Evolutionary conservation across 176 grass and related monocot genomes (phyloP).

Genomic region (Guadua angustifolia): DNA sequence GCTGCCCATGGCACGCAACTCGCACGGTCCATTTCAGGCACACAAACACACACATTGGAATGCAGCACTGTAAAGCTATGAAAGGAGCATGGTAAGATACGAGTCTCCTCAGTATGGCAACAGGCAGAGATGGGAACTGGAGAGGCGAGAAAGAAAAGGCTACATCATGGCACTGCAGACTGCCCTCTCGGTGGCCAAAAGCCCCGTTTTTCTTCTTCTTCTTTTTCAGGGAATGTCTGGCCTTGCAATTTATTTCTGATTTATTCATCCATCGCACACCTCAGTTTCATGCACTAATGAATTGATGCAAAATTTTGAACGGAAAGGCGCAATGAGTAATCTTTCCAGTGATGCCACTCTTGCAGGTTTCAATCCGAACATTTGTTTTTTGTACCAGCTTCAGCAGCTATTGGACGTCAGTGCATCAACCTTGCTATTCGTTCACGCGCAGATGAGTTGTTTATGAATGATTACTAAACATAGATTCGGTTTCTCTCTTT

Average conservation of each 20-base stretch:
- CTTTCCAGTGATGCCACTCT: constrained; percentile 32
- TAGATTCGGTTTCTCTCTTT: constrained; percentile 34
- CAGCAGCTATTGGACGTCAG: constrained; percentile 29
- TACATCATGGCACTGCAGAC: neutral
- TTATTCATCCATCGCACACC: neutral
- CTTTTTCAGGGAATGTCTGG: neutral
- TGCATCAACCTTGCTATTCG: constrained; percentile 26
- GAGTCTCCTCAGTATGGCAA: constrained; percentile 34
- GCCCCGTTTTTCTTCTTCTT: neutral
- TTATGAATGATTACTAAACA: constrained; percentile 24
- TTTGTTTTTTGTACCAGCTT: constrained; percentile 24
- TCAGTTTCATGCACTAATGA: neutral
- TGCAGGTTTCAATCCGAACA: constrained; percentile 1
- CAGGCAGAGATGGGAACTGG: constrained; percentile 3
- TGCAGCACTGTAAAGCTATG: constrained; percentile 41
- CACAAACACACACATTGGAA: neutral
- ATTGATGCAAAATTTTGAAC: neutral
- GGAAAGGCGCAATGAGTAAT: constrained; percentile 1
- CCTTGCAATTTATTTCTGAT: neutral
- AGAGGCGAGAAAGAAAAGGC: neutral
- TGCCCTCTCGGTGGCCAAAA: neutral
- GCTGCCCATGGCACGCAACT: constrained; percentile 16
- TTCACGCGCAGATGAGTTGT: constrained; percentile 43
- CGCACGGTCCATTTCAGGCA: constrained; percentile 16
- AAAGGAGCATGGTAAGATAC: neutral